Evolutionary conservation across 257 asterid genomes (phyloP).

Genomic region (Forsythia viridissima): DNA sequence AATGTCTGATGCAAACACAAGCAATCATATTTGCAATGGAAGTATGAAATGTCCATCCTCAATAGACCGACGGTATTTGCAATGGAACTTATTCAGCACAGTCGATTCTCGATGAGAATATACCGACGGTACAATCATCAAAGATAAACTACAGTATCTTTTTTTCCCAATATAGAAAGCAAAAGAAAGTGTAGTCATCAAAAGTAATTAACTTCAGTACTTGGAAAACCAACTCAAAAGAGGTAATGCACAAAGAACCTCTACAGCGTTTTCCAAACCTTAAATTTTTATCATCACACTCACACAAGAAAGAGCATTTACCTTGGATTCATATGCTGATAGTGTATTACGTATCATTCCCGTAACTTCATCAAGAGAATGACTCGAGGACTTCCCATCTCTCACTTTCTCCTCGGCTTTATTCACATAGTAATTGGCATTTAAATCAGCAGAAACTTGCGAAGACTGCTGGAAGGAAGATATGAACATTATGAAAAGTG

Average conservation of each 20-base stretch:
- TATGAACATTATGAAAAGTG: conserved; percentile 21
- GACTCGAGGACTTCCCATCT: conserved; percentile 19
- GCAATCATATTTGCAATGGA: background rate
- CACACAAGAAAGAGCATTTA: conserved; percentile 32
- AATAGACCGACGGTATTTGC: too few relatives aligned
- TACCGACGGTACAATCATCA: background rate
- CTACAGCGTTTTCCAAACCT: background rate
- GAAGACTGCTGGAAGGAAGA: conserved; percentile 60
- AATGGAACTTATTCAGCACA: background rate
- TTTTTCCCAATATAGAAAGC: background rate
- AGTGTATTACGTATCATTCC: conserved; percentile 82
- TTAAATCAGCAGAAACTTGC: conserved; percentile 76
- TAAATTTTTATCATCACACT: background rate
- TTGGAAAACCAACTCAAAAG: background rate
- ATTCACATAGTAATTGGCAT: conserved; percentile 40
- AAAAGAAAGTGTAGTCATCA: background rate
- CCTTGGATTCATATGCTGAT: conserved; percentile 91
- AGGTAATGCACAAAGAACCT: background rate
- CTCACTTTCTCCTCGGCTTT: conserved; percentile 71
- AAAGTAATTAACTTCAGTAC: background rate
- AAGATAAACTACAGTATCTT: background rate
- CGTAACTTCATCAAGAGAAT: conserved; percentile 84
- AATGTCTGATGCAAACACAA: background rate
- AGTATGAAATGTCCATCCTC: background rate
- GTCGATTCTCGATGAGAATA: background rate